Evolutionary conservation across 352 stramenopile species (phyloP).

Genomic region (Achlya hypogyna): DNA sequence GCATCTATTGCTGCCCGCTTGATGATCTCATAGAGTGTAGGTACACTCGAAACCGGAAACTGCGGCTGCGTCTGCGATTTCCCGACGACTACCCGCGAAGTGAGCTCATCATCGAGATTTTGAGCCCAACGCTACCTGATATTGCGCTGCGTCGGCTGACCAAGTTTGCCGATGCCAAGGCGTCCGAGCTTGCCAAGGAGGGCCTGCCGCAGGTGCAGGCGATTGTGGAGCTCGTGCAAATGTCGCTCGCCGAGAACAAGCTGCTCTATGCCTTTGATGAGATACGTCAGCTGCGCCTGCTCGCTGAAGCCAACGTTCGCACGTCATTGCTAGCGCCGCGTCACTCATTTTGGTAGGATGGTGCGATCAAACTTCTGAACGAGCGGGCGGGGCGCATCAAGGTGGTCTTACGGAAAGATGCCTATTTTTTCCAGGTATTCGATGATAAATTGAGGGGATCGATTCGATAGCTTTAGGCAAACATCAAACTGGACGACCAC

Average conservation of each 20-base stretch:
- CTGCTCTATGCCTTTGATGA: constrained; percentile 9
- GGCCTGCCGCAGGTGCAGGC: constrained; percentile 3
- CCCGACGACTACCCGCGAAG: constrained; percentile 6
- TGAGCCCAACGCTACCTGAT: constrained; percentile 7
- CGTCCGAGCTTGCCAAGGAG: not conserved
- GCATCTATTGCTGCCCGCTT: not conserved
- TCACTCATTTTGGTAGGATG: not conserved
- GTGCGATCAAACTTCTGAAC: constrained; percentile 8
- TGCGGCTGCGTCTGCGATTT: constrained; percentile 6
- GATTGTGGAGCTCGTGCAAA: not conserved
- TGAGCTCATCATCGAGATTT: constrained; percentile 9
- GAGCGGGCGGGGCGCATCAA: constrained; percentile 9
- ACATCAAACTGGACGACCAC: constrained; percentile 17
- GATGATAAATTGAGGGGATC: not conserved
- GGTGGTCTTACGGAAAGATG: not conserved
- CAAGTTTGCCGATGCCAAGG: constrained; percentile 15
- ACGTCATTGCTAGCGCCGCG: not conserved
- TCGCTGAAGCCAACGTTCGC: not conserved
- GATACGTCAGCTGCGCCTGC: constrained; percentile 7
- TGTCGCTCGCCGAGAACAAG: constrained; percentile 13
- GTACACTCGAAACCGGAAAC: constrained; percentile 4
- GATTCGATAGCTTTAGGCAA: not conserved
- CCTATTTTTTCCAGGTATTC: constrained; percentile 7
- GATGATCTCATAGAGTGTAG: not conserved
- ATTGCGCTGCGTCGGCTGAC: constrained; percentile 9